Base-by-base conservation (phyloP, 768 basidiomycete species). In the Leccinum disarticulatum region DNA sequence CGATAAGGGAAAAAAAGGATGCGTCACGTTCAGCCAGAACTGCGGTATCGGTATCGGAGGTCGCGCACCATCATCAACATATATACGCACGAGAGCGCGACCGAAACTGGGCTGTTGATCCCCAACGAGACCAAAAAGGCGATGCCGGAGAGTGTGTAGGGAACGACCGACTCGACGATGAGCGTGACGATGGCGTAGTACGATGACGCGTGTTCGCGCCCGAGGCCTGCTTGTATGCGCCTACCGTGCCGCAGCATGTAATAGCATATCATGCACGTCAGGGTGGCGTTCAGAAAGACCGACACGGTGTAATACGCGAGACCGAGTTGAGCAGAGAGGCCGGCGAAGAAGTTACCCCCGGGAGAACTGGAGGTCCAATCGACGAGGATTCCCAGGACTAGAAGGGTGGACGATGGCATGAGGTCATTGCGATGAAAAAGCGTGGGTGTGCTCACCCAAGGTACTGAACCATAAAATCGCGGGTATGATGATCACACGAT, bases 181-280 rank as follows among this genome's bases (percentile, higher is more conserved):
- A 66, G 35, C 0, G 59, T 25, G 19, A 54, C 49, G 41, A 56
- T 17, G 10, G 50, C 14, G 38, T 66, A 65, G 60, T 71, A 72
- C 3, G 38, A 15, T 0, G 54, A 60, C 0, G 70, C 65, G 9
- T 65, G 41, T 36, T 73, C 65, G 0, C 2, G 14, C 10, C 69
- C 71, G 28, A 71, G 52, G 4, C 55, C 3, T 10, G 60, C 36
- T 22, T 49, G 56, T 17, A 67, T 47, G 0, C 0, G 35, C n/a
- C 6, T 36, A 4, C 57, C 65, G 10, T 69, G 58, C 4, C 30
- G 59, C 27, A 69, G 11, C 7, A 65, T 43, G 27, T 60, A 62
- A 14, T 63, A 68, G 17, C 67, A 67, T 35, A 73, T 70, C 59
- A 71, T 54, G 43, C 52, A 54, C 15, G 70, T 67, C 57, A 73